Conservation (phyloP, 345 rosid species). For the Nephelium lappaceum region DNA sequence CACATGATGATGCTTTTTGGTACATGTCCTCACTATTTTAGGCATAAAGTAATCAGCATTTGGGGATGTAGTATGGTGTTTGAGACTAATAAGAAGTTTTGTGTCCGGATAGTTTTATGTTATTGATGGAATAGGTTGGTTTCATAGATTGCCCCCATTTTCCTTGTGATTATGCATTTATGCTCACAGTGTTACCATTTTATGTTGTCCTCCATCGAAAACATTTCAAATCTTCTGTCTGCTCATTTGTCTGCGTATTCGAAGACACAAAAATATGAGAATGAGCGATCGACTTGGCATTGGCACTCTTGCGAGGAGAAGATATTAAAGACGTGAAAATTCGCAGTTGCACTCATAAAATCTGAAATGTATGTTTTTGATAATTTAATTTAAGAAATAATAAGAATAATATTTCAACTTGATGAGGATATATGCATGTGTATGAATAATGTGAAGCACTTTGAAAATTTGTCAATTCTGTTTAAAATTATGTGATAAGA, state of each 20-base stretch:
- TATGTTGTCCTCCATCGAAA: no score
- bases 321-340: no score
- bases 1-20: neutral
- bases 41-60: neutral
- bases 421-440: no score
- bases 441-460: no score
- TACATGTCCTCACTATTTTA: neutral
- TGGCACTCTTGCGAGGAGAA: no score
- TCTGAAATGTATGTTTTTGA: no score
- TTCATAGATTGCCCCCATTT: neutral
- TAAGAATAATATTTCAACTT: no score
- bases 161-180: neutral
- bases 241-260: neutral
- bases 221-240: neutral
- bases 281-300: no score
- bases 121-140: neutral
- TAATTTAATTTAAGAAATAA: no score
- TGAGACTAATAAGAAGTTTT: neutral
- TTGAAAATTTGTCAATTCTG: no score
- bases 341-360: no score
- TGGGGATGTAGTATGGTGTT: neutral
- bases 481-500: no score
- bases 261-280: neutral
- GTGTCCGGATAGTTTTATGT: neutral
- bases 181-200: neutral